Percentiles rank a stretch among this genome's conserved stretches.
Evolutionary conservation across 495 filamentous ascomycete genomes (phyloP).

Genomic region (Neurospora sp.): DNA sequence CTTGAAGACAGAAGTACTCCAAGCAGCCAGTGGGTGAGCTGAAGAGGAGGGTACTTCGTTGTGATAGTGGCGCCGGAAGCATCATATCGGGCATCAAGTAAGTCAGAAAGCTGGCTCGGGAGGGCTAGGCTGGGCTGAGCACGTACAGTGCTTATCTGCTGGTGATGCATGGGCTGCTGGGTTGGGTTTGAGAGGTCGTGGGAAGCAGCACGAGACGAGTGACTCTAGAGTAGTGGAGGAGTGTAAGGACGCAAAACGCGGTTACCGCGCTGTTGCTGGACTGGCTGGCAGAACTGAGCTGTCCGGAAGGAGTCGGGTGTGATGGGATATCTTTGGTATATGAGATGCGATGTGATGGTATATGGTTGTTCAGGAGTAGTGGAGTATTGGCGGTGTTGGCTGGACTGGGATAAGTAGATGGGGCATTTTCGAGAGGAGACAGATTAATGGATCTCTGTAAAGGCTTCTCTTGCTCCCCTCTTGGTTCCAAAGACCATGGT

Average conservation of each 20-base stretch:
- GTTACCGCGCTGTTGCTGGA: background rate
- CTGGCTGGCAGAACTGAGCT: background rate
- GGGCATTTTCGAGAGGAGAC: background rate
- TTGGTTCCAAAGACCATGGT: background rate
- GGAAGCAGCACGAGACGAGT: background rate
- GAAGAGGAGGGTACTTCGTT: background rate
- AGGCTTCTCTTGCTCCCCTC: background rate
- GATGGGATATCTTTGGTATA: background rate
- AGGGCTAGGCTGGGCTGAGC: background rate
- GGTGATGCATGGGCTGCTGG: background rate
- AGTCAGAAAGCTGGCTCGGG: background rate
- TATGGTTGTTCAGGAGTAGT: background rate
- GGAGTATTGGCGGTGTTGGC: background rate
- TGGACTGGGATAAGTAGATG: background rate
- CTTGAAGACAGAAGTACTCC: background rate
- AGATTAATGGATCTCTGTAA: background rate
- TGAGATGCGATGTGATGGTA: background rate
- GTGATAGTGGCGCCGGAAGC: background rate
- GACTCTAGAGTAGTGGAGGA: no score
- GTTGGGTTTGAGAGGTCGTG: background rate
- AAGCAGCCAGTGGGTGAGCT: background rate
- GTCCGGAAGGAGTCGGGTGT: background rate
- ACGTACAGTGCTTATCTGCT: background rate
- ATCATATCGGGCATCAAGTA: background rate
- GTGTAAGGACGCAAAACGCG: background rate